Conservation (phyloP, 192 early-diverging fungal genomes). For the Rhizophagus prolifer region DNA sequence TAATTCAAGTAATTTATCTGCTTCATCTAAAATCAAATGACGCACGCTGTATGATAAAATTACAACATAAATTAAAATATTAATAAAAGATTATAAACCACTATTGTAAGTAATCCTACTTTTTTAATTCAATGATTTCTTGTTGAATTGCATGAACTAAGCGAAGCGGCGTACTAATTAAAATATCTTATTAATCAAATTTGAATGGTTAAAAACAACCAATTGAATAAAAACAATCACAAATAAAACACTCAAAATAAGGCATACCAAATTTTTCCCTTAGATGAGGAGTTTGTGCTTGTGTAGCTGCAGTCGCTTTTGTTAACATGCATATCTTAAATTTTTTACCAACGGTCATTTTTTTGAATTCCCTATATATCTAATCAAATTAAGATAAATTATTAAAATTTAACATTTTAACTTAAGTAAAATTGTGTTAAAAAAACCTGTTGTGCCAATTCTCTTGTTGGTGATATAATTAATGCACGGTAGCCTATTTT, state of each 20-base stretch:
- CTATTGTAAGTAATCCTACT: constrained; percentile 34
- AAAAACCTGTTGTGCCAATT: constrained; percentile 78
- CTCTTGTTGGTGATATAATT: constrained; percentile 91
- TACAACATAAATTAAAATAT: not conserved
- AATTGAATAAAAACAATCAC: not conserved
- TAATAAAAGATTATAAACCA: constrained; percentile 1
- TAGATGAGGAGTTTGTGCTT: constrained; percentile 62
- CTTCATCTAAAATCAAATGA: constrained; percentile 70
- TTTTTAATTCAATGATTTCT: constrained; percentile 72
- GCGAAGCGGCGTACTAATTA: constrained; percentile 91
- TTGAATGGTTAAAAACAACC: not conserved
- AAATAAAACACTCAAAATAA: not conserved
- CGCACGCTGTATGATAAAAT: not conserved
- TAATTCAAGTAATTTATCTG: constrained; percentile 77
- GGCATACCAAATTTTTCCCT: constrained; percentile 63
- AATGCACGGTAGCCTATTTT: constrained; percentile 86
- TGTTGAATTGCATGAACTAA: constrained; percentile 86
- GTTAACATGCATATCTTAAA: constrained; percentile 83
- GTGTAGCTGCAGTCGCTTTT: constrained; percentile 70
- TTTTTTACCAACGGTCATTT: constrained; percentile 70
- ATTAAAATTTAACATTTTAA: not conserved
- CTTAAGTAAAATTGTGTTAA: not conserved
- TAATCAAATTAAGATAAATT: constrained; percentile 37
- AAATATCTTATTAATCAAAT: constrained; percentile 64
- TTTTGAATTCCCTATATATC: constrained; percentile 83